Base-by-base conservation (phyloP, 257 asterid genomes). In the Oldenlandia corymbosa region DNA sequence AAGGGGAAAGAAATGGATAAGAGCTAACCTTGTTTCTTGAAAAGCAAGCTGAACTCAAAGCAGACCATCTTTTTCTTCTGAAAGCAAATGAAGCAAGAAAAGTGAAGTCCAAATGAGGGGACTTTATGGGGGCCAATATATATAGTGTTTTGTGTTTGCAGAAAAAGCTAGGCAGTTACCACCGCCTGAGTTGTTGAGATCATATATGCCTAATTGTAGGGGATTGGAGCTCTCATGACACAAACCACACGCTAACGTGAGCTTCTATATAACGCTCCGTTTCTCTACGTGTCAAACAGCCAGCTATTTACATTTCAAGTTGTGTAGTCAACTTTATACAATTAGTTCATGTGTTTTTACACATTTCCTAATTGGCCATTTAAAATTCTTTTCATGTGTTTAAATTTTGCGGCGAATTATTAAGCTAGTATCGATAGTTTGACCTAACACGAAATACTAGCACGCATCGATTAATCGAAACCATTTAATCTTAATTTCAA, bases 251-350 rank as follows among this genome's bases (percentile, higher is more conserved):
- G 69, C 43, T 60, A 60, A 62, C 80, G 68, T 81, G 61, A 64
- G 64, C 79, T 66, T 84, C 56, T 58, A 76, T 76, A 71, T 64
- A 62, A 85, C 82, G 81, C 73, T 68, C 52, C 43, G 8, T 45
- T 46, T 62, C 43, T 63, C 65, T 69, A 69, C 75, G 77, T 66
- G 79, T 70, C 34, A n/a, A 62, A 58, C 51, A 37, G 52, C 52
- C 34, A n/a, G n/a, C n/a, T n/a, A n/a, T n/a, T n/a, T 20, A 43
- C 61, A 2, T n/a, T n/a, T n/a, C n/a, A n/a, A n/a, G n/a, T n/a
- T n/a, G n/a, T n/a, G n/a, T n/a, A n/a, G n/a, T n/a, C n/a, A n/a
- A n/a, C n/a, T n/a, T n/a, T n/a, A n/a, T n/a, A n/a, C n/a, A n/a
- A n/a, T n/a, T n/a, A n/a, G n/a, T n/a, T n/a, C n/a, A n/a, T n/a